Evolutionary conservation across 805 yeast species (phyloP).

Genomic region (Candida stauntonica): DNA sequence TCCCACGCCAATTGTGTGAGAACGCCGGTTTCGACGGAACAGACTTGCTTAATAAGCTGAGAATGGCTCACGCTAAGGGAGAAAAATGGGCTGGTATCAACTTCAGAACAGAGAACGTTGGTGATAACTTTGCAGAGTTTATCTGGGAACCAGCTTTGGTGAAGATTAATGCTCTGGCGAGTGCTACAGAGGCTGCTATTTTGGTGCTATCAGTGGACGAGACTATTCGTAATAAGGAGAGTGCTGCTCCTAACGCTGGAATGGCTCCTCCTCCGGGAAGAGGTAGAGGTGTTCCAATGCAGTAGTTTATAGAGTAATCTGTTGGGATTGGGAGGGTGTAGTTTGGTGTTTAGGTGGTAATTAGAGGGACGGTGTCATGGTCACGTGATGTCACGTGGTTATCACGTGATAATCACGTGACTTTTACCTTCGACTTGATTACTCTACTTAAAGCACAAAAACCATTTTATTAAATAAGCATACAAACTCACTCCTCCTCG

Average conservation of each 20-base stretch:
- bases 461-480: neutral
- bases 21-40: conserved; percentile 99
- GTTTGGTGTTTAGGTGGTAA: too few species aligned
- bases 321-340: too few species aligned
- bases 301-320: neutral
- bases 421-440: too few species aligned
- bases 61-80: conserved; percentile 93
- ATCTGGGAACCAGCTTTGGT: conserved; percentile 99
- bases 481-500: conserved; percentile 22
- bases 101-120: conserved; percentile 76
- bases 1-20: conserved; percentile 96
- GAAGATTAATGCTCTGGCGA: conserved; percentile 86
- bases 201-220: conserved; percentile 94
- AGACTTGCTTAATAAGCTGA: conserved; percentile 83
- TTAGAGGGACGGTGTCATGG: too few species aligned
- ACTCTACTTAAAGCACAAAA: too few species aligned
- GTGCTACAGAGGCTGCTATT: conserved; percentile 96
- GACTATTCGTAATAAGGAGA: conserved; percentile 73
- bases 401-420: too few species aligned
- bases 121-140: conserved; percentile 77
- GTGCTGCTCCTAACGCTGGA: conserved; percentile 47
- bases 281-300: conserved; percentile 65
- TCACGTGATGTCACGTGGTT: too few species aligned
- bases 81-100: conserved; percentile 92
- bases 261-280: conserved; percentile 52